These are phyloP conservation scores for Jacaranda copaia DNA, from an alignment of 257 asterid genomes.

Conservation along the genomic window DNA sequence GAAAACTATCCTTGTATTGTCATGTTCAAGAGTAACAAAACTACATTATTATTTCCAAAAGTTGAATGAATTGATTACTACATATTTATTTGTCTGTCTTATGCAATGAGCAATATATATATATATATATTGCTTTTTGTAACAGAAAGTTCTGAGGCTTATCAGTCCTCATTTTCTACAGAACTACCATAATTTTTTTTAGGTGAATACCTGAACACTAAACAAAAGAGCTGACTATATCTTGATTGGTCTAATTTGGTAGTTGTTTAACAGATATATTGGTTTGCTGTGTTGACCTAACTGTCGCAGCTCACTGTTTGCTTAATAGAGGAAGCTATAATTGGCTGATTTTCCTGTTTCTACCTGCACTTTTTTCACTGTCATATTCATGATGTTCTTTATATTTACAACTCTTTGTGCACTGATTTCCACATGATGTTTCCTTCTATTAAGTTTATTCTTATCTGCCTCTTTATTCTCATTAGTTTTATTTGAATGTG, in stretches of 20 bases:
- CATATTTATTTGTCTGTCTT: too few species aligned
- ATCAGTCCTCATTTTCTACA: background rate
- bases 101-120: background rate
- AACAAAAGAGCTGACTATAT: background rate
- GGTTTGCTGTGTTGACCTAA: background rate
- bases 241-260: background rate
- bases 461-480: constrained; percentile 7
- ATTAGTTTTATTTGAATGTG: constrained; percentile 1
- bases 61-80: background rate
- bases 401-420: background rate
- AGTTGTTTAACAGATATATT: too few species aligned
- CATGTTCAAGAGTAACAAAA: background rate
- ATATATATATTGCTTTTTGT: too few species aligned
- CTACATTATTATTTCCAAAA: background rate
- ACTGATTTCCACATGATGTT: constrained; percentile 1
- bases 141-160: background rate
- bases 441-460: background rate
- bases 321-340: background rate
- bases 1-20: background rate
- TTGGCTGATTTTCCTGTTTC: background rate
- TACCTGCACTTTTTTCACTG: background rate
- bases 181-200: background rate
- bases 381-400: background rate
- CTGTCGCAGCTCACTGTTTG: background rate
- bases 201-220: background rate